These are phyloP conservation scores for Pleurostoma richardsiae DNA, from an alignment of 2,329 filamentous ascomycete genomes.

Conservation along the genomic window DNA sequence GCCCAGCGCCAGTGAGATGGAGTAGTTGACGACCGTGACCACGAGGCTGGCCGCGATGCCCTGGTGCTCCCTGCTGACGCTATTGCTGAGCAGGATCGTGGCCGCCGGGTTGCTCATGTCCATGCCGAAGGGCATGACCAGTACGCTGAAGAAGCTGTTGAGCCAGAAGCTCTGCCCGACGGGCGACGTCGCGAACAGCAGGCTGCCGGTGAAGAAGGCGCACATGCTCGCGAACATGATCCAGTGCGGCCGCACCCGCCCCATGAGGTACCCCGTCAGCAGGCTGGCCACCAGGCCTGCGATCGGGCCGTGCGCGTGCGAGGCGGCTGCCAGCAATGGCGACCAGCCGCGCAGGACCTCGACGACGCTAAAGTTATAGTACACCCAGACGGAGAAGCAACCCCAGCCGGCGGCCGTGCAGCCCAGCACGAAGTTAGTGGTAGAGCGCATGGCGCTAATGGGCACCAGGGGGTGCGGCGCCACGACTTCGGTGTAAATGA, in stretches of 20 bases:
- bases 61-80: conserved; percentile 37
- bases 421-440: conserved; percentile 42
- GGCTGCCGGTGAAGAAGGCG: conserved; percentile 35
- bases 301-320: conserved; percentile 37
- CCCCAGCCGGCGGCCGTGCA: conserved; percentile 38
- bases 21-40: conserved; percentile 64
- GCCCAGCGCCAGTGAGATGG: conserved; percentile 60
- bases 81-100: conserved; percentile 54
- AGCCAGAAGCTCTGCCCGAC: conserved; percentile 58
- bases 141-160: conserved; percentile 52
- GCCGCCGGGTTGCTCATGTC: conserved; percentile 63
- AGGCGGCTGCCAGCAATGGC: conserved; percentile 37
- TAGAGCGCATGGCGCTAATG: conserved; percentile 34
- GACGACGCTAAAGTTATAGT: conserved; percentile 32
- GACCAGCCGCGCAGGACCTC: conserved; percentile 25
- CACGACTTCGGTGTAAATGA: conserved; percentile 42
- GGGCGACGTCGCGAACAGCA: conserved; percentile 42
- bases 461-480: conserved; percentile 45
- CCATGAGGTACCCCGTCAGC: conserved; percentile 34
- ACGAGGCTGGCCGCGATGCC: conserved; percentile 49
- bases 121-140: conserved; percentile 59
- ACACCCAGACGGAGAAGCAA: conserved; percentile 35
- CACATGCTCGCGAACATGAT: conserved; percentile 39
- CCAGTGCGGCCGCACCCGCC: conserved; percentile 28
- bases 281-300: conserved; percentile 39